These are phyloP conservation scores for Ogataea pilisensis DNA, from an alignment of 805 yeast species.

Conservation along the genomic window DNA sequence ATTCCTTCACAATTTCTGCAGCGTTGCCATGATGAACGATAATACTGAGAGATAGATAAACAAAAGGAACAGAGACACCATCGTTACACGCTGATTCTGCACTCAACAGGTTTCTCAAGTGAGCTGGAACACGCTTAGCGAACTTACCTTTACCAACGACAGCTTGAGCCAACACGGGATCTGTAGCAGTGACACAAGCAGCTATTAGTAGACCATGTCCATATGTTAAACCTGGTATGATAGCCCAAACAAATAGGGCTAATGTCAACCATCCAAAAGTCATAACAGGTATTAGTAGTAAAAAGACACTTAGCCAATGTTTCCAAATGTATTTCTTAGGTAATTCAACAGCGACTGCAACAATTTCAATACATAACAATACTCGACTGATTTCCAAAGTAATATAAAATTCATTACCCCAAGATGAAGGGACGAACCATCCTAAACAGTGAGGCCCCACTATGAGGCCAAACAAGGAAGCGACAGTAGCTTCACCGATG, in stretches of 20 bases:
- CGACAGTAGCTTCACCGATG: slow-evolving; percentile 66
- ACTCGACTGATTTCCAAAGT: slow-evolving; percentile 59
- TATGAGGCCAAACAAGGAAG: slow-evolving; percentile 57
- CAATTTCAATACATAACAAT: slow-evolving; percentile 66
- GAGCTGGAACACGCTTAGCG: slow-evolving; percentile 62
- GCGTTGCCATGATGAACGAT: slow-evolving; percentile 47
- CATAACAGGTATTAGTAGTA: slow-evolving; percentile 65
- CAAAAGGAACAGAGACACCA: slow-evolving; percentile 69
- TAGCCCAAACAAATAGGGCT: slow-evolving; percentile 57
- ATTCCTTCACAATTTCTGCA: slow-evolving; percentile 52
- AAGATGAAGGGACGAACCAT: slow-evolving; percentile 53
- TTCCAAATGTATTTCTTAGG: slow-evolving; percentile 62
- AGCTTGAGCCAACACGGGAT: slow-evolving; percentile 71
- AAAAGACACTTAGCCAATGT: slow-evolving; percentile 54
- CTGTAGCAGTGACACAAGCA: slow-evolving; percentile 75
- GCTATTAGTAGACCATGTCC: slow-evolving; percentile 55
- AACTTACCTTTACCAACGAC: slow-evolving; percentile 71
- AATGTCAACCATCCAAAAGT: slow-evolving; percentile 65
- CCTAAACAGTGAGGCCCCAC: slow-evolving; percentile 55
- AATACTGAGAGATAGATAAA: slow-evolving; percentile 53
- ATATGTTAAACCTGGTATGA: slow-evolving; percentile 54
- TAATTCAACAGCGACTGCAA: slow-evolving; percentile 68
- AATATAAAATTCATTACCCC: slow-evolving; percentile 53
- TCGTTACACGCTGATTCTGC: slow-evolving; percentile 78
- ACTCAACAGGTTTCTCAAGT: slow-evolving; percentile 53